Conservation (phyloP, 768 basidiomycete genomes). For the Russula olivacea region DNA sequence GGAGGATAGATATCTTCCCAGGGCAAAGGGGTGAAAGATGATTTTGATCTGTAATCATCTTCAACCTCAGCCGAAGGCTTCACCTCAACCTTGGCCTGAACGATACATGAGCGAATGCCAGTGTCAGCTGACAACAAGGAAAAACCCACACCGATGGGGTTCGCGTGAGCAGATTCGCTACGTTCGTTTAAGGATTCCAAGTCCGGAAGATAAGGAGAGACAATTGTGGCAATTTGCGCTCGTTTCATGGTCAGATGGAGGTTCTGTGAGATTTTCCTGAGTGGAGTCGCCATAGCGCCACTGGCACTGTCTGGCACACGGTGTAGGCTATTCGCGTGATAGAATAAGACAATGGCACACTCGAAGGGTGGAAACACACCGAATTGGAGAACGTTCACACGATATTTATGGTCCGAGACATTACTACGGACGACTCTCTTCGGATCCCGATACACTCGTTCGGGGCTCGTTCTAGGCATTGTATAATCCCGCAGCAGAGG, state of each 20-base stretch:
- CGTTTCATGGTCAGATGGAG: neutral
- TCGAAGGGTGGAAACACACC: neutral
- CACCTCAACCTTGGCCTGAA: neutral
- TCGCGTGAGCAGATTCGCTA: neutral
- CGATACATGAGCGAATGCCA: neutral
- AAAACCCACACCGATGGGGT: neutral
- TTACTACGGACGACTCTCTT: neutral
- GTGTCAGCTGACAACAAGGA: neutral
- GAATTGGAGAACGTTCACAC: neutral
- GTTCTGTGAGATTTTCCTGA: constrained; percentile 3
- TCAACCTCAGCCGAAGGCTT: neutral
- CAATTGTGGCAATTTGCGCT: neutral
- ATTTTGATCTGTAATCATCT: neutral
- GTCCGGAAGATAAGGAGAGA: neutral
- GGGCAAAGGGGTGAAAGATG: neutral
- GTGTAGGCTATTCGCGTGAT: neutral
- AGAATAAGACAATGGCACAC: neutral
- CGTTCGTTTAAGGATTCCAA: neutral
- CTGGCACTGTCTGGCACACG: neutral
- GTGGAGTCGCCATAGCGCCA: constrained; percentile 5
- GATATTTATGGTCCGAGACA: neutral
- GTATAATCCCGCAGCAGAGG: neutral
- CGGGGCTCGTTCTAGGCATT: too few species aligned
- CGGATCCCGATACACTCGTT: neutral
- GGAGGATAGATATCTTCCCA: neutral